These are phyloP conservation scores for Colletotrichum sp. DNA, from an alignment of 2,329 filamentous ascomycete species.

Conservation along the genomic window DNA sequence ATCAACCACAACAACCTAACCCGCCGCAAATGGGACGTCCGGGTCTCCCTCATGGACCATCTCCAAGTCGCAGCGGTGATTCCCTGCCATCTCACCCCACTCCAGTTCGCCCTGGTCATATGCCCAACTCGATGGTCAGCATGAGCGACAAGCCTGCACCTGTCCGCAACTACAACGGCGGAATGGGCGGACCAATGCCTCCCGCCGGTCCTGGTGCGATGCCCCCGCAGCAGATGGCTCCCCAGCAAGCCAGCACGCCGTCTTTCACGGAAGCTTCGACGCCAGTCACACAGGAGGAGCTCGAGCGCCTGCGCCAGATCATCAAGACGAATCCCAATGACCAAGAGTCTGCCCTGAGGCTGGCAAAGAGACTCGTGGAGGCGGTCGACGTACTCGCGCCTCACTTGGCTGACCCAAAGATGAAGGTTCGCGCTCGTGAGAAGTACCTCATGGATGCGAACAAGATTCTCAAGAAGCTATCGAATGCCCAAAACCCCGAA, in stretches of 20 bases:
- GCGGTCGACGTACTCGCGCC: slow-evolving; percentile 78
- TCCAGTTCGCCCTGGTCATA: slow-evolving; percentile 67
- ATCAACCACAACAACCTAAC: background rate
- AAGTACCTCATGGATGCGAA: slow-evolving; percentile 85
- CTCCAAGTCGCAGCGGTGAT: slow-evolving; percentile 45
- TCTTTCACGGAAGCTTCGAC: slow-evolving; percentile 22
- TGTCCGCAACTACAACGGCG: slow-evolving; percentile 58
- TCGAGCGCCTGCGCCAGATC: slow-evolving; percentile 74
- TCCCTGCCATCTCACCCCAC: slow-evolving; percentile 64
- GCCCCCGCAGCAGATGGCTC: slow-evolving; percentile 36
- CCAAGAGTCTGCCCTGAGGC: slow-evolving; percentile 69
- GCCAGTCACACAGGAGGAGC: slow-evolving; percentile 78
- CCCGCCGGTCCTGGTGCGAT: slow-evolving; percentile 27
- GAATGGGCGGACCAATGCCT: slow-evolving; percentile 51
- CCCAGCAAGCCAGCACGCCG: slow-evolving; percentile 27
- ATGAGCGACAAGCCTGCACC: slow-evolving; percentile 64
- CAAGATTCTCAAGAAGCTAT: slow-evolving; percentile 90
- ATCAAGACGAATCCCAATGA: slow-evolving; percentile 77
- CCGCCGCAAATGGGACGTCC: slow-evolving; percentile 16
- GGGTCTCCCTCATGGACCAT: slow-evolving; percentile 30
- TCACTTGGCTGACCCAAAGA: slow-evolving; percentile 69
- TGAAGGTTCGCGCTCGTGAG: slow-evolving; percentile 78
- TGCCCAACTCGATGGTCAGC: slow-evolving; percentile 62
- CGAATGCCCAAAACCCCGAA: slow-evolving; percentile 73
- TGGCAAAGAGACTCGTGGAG: slow-evolving; percentile 87